phyloP scores from a whole-genome alignment of 805 yeast genomes.

The Torulaspora quercuum region DNA sequence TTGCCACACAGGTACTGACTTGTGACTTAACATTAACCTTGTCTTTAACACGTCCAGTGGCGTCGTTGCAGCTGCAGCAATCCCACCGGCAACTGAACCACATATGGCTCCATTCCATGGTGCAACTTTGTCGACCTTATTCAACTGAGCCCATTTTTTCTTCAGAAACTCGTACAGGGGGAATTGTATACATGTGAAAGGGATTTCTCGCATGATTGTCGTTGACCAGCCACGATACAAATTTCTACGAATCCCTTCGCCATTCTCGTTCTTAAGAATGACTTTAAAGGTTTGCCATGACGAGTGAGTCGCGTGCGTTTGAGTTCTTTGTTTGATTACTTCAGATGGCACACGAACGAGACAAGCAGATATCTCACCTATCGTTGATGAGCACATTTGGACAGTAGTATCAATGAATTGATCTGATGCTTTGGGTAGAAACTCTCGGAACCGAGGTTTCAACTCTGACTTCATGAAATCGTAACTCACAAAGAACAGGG shows the following conservation, averaged over 20 bases:
- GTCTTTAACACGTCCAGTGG: conserved; percentile 79
- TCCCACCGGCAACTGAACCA: conserved; percentile 78
- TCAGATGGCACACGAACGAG: conserved; percentile 94
- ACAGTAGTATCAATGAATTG: conserved; percentile 43
- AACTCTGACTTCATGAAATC: conserved; percentile 62
- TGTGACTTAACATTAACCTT: conserved; percentile 71
- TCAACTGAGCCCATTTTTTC: conserved; percentile 48
- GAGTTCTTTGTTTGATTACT: conserved; percentile 92
- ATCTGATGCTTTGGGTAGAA: conserved; percentile 23
- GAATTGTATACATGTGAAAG: conserved; percentile 93
- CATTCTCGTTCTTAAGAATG: conserved; percentile 59
- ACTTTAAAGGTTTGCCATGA: conserved; percentile 67
- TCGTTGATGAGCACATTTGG: conserved; percentile 85
- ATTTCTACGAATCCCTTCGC: conserved; percentile 76
- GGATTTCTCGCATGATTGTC: conserved; percentile 92
- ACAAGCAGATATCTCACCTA: conserved; percentile 93
- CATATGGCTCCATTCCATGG: conserved; percentile 79
- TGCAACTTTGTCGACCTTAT: conserved; percentile 43
- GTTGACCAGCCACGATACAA: conserved; percentile 91
- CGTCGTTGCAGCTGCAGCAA: conserved; percentile 78
- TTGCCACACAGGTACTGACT: conserved; percentile 43
- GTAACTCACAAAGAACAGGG: conserved; percentile 77
- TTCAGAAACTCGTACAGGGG: conserved; percentile 88
- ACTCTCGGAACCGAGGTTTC: conserved; percentile 36
- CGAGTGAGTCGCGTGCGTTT: conserved; percentile 52